phyloP scores from a whole-genome alignment of 768 basidiomycete genomes.

The Hypsizygus marmoreus region DNA sequence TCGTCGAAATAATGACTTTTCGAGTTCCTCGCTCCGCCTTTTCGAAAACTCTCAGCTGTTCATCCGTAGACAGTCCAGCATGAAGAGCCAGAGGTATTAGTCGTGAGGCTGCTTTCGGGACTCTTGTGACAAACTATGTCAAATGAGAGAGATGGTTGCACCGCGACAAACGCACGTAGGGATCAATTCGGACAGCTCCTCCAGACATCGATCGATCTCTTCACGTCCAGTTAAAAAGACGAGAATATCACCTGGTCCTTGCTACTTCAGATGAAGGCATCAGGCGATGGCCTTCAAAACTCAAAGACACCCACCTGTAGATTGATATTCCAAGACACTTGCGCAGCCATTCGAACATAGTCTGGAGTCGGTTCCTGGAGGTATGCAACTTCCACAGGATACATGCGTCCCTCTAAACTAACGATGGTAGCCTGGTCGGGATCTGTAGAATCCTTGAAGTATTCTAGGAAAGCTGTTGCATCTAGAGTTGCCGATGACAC shows the following conservation, averaged over 20 bases:
- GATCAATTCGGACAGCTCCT: constrained; percentile 76
- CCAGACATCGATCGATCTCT: constrained; percentile 89
- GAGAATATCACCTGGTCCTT: constrained; percentile 84
- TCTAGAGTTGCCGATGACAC: constrained; percentile 98
- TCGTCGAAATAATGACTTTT: constrained; percentile 92
- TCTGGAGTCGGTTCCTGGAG: constrained; percentile 75
- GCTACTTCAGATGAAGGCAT: constrained; percentile 42
- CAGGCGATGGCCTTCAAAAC: background rate
- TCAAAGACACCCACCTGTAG: constrained; percentile 54
- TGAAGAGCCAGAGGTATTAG: constrained; percentile 79
- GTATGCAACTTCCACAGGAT: constrained; percentile 93
- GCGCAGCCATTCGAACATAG: constrained; percentile 80
- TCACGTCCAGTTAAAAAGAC: constrained; percentile 95
- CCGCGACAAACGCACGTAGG: constrained; percentile 51
- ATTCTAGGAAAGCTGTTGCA: constrained; percentile 84
- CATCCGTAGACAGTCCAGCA: constrained; percentile 84
- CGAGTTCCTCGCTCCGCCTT: constrained; percentile 72
- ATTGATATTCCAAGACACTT: constrained; percentile 83
- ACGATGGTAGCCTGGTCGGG: constrained; percentile 78
- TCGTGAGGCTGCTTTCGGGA: constrained; percentile 55
- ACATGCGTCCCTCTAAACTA: constrained; percentile 91
- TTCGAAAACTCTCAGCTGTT: constrained; percentile 86
- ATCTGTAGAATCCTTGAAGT: constrained; percentile 72
- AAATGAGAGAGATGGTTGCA: background rate
- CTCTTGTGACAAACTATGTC: constrained; percentile 27